Conservation (phyloP, 352 stramenopile genomes). For the Pythium apleroticum region DNA sequence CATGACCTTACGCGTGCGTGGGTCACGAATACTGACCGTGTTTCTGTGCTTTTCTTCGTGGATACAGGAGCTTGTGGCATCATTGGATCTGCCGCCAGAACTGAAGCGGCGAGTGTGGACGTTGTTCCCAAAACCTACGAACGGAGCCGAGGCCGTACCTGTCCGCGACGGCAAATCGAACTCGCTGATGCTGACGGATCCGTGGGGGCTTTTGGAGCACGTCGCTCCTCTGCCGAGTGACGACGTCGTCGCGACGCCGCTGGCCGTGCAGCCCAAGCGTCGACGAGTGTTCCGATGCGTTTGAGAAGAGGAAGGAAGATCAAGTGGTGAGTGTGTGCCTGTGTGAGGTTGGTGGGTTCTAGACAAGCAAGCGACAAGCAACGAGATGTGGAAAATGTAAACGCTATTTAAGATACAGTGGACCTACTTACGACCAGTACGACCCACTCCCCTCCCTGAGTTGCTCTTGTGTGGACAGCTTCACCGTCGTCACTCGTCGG, state of each 20-base stretch:
- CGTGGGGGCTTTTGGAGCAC: constrained; percentile 76
- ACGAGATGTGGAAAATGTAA: constrained; percentile 24
- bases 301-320: constrained; percentile 26
- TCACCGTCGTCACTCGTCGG: constrained; percentile 15
- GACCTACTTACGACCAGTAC: constrained; percentile 3
- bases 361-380: constrained; percentile 3
- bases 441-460: not conserved
- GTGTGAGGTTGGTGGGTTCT: not conserved
- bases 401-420: constrained; percentile 39
- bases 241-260: constrained; percentile 38
- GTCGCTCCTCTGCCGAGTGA: constrained; percentile 73
- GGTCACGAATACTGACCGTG: constrained; percentile 6
- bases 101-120: constrained; percentile 71
- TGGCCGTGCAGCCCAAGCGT: constrained; percentile 52
- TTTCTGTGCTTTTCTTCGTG: constrained; percentile 17
- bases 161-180: constrained; percentile 22
- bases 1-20: not conserved
- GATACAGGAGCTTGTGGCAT: constrained; percentile 67
- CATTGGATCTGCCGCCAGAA: constrained; percentile 50
- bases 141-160: constrained; percentile 32
- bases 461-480: not conserved
- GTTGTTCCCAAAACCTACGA: constrained; percentile 57
- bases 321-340: constrained; percentile 2
- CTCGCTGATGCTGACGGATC: constrained; percentile 53
- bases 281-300: constrained; percentile 74